Evolutionary conservation across 495 filamentous ascomycete genomes (phyloP).

Genomic region (Elaphomyces granulatus): DNA sequence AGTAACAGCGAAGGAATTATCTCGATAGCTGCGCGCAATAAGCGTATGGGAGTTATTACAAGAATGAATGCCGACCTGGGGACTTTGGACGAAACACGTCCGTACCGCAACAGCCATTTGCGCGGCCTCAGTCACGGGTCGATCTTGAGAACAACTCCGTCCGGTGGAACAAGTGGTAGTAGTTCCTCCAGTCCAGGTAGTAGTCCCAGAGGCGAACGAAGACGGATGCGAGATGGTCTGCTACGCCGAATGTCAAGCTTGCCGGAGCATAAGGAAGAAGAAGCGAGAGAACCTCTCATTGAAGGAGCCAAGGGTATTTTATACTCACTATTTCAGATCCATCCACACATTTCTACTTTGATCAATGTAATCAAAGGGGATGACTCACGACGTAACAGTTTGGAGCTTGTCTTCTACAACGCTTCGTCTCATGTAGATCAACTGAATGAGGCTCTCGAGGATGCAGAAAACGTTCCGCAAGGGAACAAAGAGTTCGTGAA

Average conservation of each 20-base stretch:
- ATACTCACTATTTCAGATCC: conserved; percentile 69
- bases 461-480: conserved; percentile 35
- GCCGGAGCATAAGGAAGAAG: conserved; percentile 62
- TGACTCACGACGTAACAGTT: conserved; percentile 49
- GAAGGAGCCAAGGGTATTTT: conserved; percentile 78
- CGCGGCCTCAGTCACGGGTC: conserved; percentile 72
- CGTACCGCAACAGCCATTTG: conserved; percentile 64
- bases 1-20: conserved; percentile 83
- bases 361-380: conserved; percentile 56
- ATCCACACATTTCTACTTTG: conserved; percentile 58
- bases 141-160: conserved; percentile 44
- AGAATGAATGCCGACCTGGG: conserved; percentile 60
- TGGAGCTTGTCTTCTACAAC: conserved; percentile 67
- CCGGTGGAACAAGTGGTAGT: conserved; percentile 27
- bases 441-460: conserved; percentile 57
- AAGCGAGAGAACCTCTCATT: conserved; percentile 47
- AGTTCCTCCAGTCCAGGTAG: conserved; percentile 44
- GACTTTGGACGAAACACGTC: conserved; percentile 57
- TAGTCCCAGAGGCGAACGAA: conserved; percentile 38
- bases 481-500: conserved; percentile 30
- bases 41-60: conserved; percentile 76
- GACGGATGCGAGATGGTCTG: conserved; percentile 38
- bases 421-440: conserved; percentile 60
- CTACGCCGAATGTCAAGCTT: conserved; percentile 70
- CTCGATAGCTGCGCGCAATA: conserved; percentile 43